Percentiles rank a stretch among this genome's conserved stretches.
Conservation (phyloP, 2,329 filamentous ascomycete genomes). For the Delphinella strobiligena region DNA sequence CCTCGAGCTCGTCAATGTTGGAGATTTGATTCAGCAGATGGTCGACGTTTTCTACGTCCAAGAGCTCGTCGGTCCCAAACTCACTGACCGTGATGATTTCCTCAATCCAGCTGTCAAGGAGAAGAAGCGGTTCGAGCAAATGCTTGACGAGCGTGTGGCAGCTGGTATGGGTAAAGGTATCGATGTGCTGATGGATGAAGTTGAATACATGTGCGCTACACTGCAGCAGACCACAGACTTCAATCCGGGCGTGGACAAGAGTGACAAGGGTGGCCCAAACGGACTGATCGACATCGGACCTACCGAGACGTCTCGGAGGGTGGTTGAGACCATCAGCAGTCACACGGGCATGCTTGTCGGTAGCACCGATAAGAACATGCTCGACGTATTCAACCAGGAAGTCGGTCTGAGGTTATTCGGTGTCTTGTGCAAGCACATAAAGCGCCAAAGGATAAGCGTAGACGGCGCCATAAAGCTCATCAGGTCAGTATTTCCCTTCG, state of each 20-base stretch:
- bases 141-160: conserved; percentile 93
- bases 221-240: conserved; percentile 81
- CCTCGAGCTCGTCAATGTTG: conserved; percentile 93
- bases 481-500: conserved; percentile 31
- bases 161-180: conserved; percentile 95
- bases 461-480: conserved; percentile 87
- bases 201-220: conserved; percentile 87
- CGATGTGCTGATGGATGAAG: conserved; percentile 95
- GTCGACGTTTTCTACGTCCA: conserved; percentile 97
- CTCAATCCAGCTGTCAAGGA: conserved; percentile 81
- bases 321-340: conserved; percentile 74
- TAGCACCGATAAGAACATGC: conserved; percentile 93
- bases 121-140: conserved; percentile 98
- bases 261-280: conserved; percentile 15
- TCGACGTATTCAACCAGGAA: conserved; percentile 97
- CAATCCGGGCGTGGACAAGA: conserved; percentile 50
- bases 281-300: conserved; percentile 51
- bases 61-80: conserved; percentile 69
- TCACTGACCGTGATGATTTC: conserved; percentile 89
- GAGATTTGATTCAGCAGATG: conserved; percentile 97
- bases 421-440: conserved; percentile 91
- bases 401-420: conserved; percentile 87
- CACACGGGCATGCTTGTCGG: conserved; percentile 90
- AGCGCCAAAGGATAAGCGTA: conserved; percentile 83
- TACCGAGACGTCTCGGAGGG: conserved; percentile 63